A percentile compares a stretch with the other conserved stretches of the same genome.
Conservation (phyloP, 75 land plant genomes). For the Picea glauca region DNA sequence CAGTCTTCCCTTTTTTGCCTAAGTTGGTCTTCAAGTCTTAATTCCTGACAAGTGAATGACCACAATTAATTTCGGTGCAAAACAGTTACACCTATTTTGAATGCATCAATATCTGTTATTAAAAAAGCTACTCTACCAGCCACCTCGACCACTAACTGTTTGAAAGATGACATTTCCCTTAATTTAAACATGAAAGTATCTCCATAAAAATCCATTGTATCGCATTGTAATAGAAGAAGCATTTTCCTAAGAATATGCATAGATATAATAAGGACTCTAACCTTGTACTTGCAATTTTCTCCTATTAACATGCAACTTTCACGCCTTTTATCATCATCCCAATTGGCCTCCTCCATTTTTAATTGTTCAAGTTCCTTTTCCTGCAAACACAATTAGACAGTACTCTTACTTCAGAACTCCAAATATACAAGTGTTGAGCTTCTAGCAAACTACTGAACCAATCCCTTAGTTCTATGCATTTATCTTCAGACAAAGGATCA, state of each 20-base stretch:
- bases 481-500: not conserved
- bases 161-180: no score
- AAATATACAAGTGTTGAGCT: not conserved
- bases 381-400: constrained; percentile 2
- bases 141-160: no score
- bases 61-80: not conserved
- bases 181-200: no score
- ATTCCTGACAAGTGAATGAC: not conserved
- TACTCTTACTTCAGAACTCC: not conserved
- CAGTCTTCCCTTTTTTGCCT: not conserved
- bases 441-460: not conserved
- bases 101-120: no score
- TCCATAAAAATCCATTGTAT: no score
- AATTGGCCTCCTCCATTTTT: not conserved
- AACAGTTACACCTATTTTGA: no score
- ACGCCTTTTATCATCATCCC: constrained; percentile 3
- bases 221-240: no score
- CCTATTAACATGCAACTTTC: constrained; percentile 3
- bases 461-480: not conserved
- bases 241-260: no score
- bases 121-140: no score
- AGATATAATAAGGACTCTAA: not conserved
- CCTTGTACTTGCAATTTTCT: constrained; percentile 8
- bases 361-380: not conserved
- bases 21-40: constrained; percentile 7